Conservation (phyloP, 192 early-diverging fungal species). For the Backusella tarrabulga region DNA sequence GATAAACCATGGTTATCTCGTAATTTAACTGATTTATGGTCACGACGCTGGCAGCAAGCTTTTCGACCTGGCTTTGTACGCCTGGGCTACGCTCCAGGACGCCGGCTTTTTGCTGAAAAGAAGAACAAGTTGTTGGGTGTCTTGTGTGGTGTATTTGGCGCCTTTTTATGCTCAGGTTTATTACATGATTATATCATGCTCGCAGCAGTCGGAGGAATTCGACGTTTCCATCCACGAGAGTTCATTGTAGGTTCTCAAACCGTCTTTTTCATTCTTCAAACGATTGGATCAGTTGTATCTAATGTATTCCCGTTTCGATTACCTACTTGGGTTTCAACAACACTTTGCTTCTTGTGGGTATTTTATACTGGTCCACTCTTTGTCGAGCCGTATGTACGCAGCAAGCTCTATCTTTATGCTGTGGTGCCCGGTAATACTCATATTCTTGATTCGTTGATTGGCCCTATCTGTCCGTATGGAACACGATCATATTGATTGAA, state of each 20-base stretch:
- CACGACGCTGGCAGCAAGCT: slow-evolving; percentile 25
- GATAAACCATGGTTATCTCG: slow-evolving; percentile 16
- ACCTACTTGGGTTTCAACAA: slow-evolving; percentile 4
- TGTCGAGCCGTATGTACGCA: slow-evolving; percentile 18
- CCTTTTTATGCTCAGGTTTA: slow-evolving; percentile 22
- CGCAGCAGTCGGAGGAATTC: slow-evolving; percentile 3
- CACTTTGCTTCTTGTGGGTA: slow-evolving; percentile 14
- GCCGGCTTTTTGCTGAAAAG: neutral
- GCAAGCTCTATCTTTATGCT: neutral
- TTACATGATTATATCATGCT: slow-evolving; percentile 30
- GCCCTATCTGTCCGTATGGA: slow-evolving; percentile 19
- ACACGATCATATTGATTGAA: neutral
- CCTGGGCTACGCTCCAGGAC: neutral
- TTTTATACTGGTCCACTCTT: slow-evolving; percentile 20
- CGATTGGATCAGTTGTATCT: neutral
- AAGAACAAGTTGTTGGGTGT: neutral
- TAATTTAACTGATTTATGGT: slow-evolving; percentile 17
- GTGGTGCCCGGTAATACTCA: slow-evolving; percentile 7
- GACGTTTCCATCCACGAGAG: neutral
- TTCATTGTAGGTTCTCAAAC: slow-evolving; percentile 17
- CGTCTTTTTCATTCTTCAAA: slow-evolving; percentile 28
- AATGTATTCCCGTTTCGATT: neutral
- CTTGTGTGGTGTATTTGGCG: slow-evolving; percentile 4
- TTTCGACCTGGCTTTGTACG: slow-evolving; percentile 22
- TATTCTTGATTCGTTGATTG: neutral